A percentile compares a stretch with the other conserved stretches of the same genome.
Evolutionary conservation across 139 green algal species (phyloP).

Genomic region (Chlamydomonas sp.): DNA sequence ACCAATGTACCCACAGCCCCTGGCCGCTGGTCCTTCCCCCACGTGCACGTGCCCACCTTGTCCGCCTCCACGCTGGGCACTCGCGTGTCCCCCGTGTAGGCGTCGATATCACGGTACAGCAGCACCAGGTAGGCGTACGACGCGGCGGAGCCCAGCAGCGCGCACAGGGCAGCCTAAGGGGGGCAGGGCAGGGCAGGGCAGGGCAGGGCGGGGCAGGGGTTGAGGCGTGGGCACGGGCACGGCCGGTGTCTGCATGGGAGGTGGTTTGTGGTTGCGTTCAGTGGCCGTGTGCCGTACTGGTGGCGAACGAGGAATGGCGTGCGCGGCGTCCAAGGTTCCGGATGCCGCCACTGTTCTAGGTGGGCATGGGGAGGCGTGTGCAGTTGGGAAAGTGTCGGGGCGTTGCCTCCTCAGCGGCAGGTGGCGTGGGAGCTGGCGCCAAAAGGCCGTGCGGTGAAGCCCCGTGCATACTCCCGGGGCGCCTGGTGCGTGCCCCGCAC

Average conservation of each 20-base stretch:
- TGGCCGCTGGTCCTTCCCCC: background rate
- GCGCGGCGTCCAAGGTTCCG: background rate
- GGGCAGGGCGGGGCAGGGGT: background rate
- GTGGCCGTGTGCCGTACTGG: background rate
- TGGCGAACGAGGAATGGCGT: background rate
- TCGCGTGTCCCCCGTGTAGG: conserved; percentile 46
- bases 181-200: background rate
- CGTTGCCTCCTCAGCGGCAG: no score
- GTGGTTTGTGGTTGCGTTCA: background rate
- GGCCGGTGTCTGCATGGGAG: background rate
- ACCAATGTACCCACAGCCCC: background rate
- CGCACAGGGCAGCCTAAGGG: conserved; percentile 56
- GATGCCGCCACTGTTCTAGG: background rate
- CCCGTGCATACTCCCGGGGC: no score
- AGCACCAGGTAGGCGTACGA: conserved; percentile 66
- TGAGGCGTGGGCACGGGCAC: background rate
- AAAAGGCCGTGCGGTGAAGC: no score
- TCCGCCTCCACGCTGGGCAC: conserved; percentile 66
- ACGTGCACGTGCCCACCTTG: conserved; percentile 31
- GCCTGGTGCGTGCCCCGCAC: no score
- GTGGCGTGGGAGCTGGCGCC: no score
- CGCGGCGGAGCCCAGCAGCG: conserved; percentile 59
- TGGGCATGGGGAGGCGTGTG: no score
- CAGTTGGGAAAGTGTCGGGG: no score
- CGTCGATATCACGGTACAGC: conserved; percentile 70